Evolutionary conservation across 2,329 filamentous ascomycete species (phyloP), one percentile per base, ranked within the genome.

Genomic region (Chaetothyriales sp.): DNA sequence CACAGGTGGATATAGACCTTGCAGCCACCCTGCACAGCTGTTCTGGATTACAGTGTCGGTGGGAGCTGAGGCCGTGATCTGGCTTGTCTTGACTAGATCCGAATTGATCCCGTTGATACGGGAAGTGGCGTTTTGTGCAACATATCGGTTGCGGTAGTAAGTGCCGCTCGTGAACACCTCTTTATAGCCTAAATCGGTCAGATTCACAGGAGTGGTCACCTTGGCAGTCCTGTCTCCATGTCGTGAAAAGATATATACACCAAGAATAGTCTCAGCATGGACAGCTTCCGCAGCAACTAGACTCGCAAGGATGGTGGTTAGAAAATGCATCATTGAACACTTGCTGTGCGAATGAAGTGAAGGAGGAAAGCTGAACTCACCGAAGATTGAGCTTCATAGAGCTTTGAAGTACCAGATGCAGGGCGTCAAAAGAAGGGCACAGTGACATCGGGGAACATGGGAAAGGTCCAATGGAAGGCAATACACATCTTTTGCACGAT

Each of bases 211-310:
- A 46, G 81, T 73, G 56, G 80, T 80, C 18, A 79, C 74, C 71
- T 94, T 95, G 57, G 86, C 71, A 0, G 88, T 90, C 51, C 89
- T 81, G 68, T 95, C 89, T 53, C 89, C 89, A 70, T 95, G 89
- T 46, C 89, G 85, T 61, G 87, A 81, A 73, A 94, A 94, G 68
- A 95, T 81, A 68, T 89, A 92, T 46, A 83, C 81, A 49, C 88
- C 89, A 15, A 94, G 75, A 25, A 92, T 74, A 0, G 82, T 85
- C 71, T 94, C 86, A 25, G 52, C 55, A 15, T 15, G 10, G 13
- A 15, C 33, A 40, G 10, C 13, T 15, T 40, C 33, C 4, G 33
- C 33, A 15, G 33, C 33, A 2, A 40, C 33, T 13, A 40, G 33
- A 40, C 10, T 13, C 2, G 33, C 33, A 15, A 40, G 33, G 5